Base-by-base conservation (phyloP, 345 rosid species). In the Lenwebbia sp. region DNA sequence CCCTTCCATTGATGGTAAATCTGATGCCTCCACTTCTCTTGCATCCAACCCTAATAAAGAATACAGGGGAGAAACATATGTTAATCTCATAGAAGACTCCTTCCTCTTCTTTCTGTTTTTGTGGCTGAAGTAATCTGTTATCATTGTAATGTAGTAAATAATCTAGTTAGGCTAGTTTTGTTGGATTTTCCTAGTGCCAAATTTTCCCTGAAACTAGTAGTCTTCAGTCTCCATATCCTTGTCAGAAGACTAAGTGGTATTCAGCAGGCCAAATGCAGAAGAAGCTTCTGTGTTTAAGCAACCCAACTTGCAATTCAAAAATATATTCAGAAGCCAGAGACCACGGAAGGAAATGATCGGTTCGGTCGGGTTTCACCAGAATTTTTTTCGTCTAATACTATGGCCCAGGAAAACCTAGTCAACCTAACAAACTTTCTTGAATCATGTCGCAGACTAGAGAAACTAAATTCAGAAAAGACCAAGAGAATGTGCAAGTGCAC, bases 11-110 rank as follows among this genome's bases (percentile, higher is more conserved):
- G 44, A 96, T 92, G 1, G 96, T 95, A 54, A 96, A 95, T 85
- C 96, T 91, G 86, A 96, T 89, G 22, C 96, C 96, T 82, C 98
- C 96, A 60, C 88, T 93, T 89, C 94, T 93, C 83, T 33, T 83
- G 89, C 96, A 94, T 85, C 89, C 89, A 44, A 93, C 99, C 88
- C 96, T 94, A 90, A 30, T 19, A 3, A 81, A 47, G 30, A 55
- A 83, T 84, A 19, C 65, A 51, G 75, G 57, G 55, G 28, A 22
- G 17, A 82, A 12, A 50, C 40, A 9, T 5, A 37, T 37, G 78
- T 37, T 4, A 70, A 70, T 70, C 47, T 37, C 14, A 70, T 70
- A 0, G 7, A 70, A 1, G 21, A 50, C 14, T 4, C 25, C 47
- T 19, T 70, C 2, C 81, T 70, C 47, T 70, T 37, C 81, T 5